Evolutionary conservation across 2,329 filamentous ascomycete species (phyloP).

Genomic region (Trichoderma pleuroti): DNA sequence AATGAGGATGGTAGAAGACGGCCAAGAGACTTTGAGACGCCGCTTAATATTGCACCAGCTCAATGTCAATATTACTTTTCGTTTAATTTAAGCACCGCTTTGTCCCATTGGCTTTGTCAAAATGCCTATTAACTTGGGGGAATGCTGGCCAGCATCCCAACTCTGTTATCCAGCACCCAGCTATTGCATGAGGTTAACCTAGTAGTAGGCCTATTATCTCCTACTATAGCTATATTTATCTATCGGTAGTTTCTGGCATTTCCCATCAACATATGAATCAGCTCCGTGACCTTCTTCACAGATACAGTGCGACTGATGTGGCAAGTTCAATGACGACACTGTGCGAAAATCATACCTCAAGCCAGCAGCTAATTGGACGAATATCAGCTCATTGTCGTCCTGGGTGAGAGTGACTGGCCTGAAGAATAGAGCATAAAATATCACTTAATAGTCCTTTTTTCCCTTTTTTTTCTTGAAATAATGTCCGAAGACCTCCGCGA

Average conservation of each 20-base stretch:
- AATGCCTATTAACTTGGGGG: not conserved
- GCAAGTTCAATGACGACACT: not conserved
- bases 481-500: conserved; percentile 63
- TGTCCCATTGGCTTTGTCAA: not conserved
- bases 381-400: not conserved
- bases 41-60: conserved; percentile 30
- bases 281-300: not conserved
- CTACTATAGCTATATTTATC: not conserved
- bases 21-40: conserved; percentile 18
- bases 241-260: not conserved
- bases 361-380: not conserved
- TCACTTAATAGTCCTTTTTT: too few species aligned
- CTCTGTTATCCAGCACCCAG: not conserved
- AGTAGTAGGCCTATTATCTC: too few species aligned
- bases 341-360: conserved; percentile 17
- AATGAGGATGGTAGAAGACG: conserved; percentile 24
- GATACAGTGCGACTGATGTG: not conserved
- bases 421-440: not conserved
- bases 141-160: not conserved
- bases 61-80: conserved; percentile 22
- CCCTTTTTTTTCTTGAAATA: not conserved
- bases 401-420: not conserved
- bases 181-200: not conserved
- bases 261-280: not conserved
- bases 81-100: not conserved